A percentile compares a stretch with the other conserved stretches of the same genome.
These are phyloP conservation scores for Cardamine occulta DNA, from an alignment of 345 rosid species.

Conservation along the genomic window DNA sequence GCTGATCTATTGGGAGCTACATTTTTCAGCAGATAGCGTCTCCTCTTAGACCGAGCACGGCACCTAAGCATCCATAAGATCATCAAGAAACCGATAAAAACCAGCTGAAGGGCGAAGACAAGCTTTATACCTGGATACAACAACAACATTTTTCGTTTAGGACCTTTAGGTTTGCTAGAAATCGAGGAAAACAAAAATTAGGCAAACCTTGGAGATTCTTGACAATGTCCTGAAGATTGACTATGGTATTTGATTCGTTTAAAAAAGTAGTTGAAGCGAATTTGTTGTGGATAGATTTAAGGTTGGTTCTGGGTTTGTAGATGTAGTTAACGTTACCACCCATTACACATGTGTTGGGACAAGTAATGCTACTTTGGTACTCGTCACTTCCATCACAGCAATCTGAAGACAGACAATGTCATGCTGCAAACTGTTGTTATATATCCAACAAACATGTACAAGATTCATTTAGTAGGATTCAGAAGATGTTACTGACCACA, in stretches of 20 bases:
- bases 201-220: slow-evolving; percentile 49
- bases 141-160: slow-evolving; percentile 6
- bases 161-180: background rate
- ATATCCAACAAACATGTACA: slow-evolving; percentile 4
- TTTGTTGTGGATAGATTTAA: slow-evolving; percentile 33
- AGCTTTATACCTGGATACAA: slow-evolving; percentile 60
- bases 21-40: slow-evolving; percentile 26
- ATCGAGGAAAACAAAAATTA: slow-evolving; percentile 6
- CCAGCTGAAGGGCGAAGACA: slow-evolving; percentile 31
- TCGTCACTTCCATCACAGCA: slow-evolving; percentile 50
- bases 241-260: slow-evolving; percentile 31
- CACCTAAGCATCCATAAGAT: slow-evolving; percentile 36
- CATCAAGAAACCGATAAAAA: slow-evolving; percentile 38
- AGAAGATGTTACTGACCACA: slow-evolving; percentile 39
- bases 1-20: slow-evolving; percentile 17
- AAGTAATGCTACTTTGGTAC: slow-evolving; percentile 35
- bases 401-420: slow-evolving; percentile 36
- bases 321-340: slow-evolving; percentile 69
- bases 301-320: slow-evolving; percentile 51
- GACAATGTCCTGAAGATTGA: slow-evolving; percentile 30
- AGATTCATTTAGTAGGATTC: slow-evolving; percentile 14
- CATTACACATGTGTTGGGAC: slow-evolving; percentile 48
- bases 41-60: slow-evolving; percentile 39
- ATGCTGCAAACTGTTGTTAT: background rate
- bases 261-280: slow-evolving; percentile 35